phyloP scores from a whole-genome alignment of 345 rosid species.

The Syzygium oleosum region DNA sequence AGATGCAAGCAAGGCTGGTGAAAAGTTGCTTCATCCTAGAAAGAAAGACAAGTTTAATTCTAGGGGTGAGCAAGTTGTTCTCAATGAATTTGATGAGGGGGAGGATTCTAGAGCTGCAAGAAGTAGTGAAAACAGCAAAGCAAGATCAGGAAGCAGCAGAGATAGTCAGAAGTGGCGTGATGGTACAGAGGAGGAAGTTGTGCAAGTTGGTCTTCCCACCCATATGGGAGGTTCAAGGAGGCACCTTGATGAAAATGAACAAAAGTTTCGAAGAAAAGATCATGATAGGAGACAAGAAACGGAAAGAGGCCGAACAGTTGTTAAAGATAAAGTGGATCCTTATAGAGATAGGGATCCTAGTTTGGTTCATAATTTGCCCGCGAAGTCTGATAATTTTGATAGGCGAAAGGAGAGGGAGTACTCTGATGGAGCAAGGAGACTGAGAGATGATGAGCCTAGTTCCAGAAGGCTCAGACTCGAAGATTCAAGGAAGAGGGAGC shows the following conservation, averaged over 20 bases:
- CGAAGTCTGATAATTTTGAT: constrained; percentile 54
- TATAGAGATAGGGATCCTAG: constrained; percentile 48
- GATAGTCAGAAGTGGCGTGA: constrained; percentile 62
- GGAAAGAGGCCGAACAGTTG: constrained; percentile 38
- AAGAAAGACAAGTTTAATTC: constrained; percentile 32
- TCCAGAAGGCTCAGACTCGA: constrained; percentile 54
- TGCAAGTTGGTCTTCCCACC: constrained; percentile 45
- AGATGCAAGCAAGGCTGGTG: constrained; percentile 14
- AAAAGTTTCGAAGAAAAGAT: constrained; percentile 46
- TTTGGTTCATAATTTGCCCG: constrained; percentile 21
- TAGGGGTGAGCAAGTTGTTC: constrained; percentile 25
- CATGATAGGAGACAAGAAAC: constrained; percentile 47
- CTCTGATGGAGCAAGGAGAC: constrained; percentile 50
- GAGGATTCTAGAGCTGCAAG: constrained; percentile 77
- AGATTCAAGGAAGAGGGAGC: constrained; percentile 65
- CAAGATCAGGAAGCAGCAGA: constrained; percentile 75
- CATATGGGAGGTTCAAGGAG: constrained; percentile 34
- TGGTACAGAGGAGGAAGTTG: constrained; percentile 76
- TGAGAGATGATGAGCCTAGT: constrained; percentile 52
- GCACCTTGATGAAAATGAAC: constrained; percentile 46
- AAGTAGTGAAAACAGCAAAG: constrained; percentile 89
- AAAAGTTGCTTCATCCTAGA: constrained; percentile 12
- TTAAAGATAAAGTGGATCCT: constrained; percentile 53
- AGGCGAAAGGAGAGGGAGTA: constrained; percentile 60
- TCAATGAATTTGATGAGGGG: constrained; percentile 51